Evolutionary conservation across 2,329 filamentous ascomycete genomes (phyloP).

Genomic region (Colletotrichum costaricense): DNA sequence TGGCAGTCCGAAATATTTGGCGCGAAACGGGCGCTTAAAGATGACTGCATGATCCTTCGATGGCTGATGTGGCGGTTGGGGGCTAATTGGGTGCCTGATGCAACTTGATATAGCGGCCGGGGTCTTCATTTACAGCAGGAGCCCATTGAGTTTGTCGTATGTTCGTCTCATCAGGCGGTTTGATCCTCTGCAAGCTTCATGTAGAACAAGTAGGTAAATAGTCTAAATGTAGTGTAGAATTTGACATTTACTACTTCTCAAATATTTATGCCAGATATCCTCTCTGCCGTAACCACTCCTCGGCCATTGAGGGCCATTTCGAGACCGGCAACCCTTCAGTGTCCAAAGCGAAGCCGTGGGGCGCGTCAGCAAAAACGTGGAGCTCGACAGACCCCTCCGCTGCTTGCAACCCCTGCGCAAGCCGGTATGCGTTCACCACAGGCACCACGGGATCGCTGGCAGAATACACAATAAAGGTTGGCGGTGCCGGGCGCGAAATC

Average conservation of each 20-base stretch:
- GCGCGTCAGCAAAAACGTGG: constrained; percentile 38
- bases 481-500: constrained; percentile 33
- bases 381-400: constrained; percentile 36
- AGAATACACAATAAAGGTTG: constrained; percentile 38
- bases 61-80: too few species aligned
- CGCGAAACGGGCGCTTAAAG: background rate
- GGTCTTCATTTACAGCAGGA: too few species aligned
- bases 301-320: constrained; percentile 35
- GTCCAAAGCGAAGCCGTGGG: constrained; percentile 38
- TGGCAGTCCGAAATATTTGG: too few species aligned
- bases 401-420: constrained; percentile 34
- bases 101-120: too few species aligned
- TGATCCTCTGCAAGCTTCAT: background rate
- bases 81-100: too few species aligned
- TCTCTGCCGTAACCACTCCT: constrained; percentile 36
- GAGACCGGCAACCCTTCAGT: constrained; percentile 36
- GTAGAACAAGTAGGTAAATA: background rate
- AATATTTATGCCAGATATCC: background rate
- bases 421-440: constrained; percentile 38
- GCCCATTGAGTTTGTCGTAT: too few species aligned
- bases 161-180: background rate
- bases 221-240: background rate
- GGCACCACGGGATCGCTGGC: constrained; percentile 37
- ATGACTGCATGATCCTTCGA: background rate
- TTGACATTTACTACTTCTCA: background rate